These are phyloP conservation scores for Alternaria arbusti DNA, from an alignment of 2,329 filamentous ascomycete species.

Conservation along the genomic window DNA sequence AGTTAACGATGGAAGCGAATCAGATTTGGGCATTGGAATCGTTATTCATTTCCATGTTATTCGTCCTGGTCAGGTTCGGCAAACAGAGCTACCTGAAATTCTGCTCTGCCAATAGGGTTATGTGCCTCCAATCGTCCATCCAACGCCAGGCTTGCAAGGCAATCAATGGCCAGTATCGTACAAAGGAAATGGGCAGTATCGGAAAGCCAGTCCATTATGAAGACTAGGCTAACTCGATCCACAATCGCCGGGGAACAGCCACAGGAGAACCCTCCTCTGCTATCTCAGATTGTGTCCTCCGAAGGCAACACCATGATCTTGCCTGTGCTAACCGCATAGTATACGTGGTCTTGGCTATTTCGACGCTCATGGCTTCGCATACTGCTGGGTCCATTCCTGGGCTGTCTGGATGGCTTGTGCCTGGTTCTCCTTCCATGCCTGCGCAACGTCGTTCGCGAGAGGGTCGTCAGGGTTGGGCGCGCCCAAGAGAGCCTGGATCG, in stretches of 20 bases:
- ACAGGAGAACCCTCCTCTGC: neutral
- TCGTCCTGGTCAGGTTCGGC: constrained; percentile 13
- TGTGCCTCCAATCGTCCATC: constrained; percentile 24
- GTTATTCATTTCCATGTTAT: constrained; percentile 28
- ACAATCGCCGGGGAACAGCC: neutral
- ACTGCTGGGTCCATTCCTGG: constrained; percentile 86
- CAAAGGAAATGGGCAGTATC: constrained; percentile 3
- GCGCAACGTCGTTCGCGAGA: constrained; percentile 96
- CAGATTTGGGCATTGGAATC: neutral
- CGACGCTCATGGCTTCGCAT: constrained; percentile 61
- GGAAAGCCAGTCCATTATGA: neutral
- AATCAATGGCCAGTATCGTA: constrained; percentile 20
- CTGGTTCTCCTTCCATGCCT: constrained; percentile 97
- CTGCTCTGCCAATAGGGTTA: constrained; percentile 20
- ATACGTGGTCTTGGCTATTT: neutral
- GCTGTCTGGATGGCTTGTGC: constrained; percentile 90
- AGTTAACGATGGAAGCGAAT: neutral
- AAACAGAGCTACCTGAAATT: constrained; percentile 8
- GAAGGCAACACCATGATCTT: neutral
- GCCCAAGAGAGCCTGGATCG: constrained; percentile 94
- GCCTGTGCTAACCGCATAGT: neutral
- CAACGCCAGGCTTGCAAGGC: constrained; percentile 26
- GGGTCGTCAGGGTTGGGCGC: constrained; percentile 98
- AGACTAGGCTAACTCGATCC: neutral
- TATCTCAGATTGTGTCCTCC: neutral